Percentiles rank a stretch among this genome's conserved stretches.
These are phyloP conservation scores for Cyclospora cayetanensis DNA, from an alignment of 169 alveolate genomes.

Conservation along the genomic window DNA sequence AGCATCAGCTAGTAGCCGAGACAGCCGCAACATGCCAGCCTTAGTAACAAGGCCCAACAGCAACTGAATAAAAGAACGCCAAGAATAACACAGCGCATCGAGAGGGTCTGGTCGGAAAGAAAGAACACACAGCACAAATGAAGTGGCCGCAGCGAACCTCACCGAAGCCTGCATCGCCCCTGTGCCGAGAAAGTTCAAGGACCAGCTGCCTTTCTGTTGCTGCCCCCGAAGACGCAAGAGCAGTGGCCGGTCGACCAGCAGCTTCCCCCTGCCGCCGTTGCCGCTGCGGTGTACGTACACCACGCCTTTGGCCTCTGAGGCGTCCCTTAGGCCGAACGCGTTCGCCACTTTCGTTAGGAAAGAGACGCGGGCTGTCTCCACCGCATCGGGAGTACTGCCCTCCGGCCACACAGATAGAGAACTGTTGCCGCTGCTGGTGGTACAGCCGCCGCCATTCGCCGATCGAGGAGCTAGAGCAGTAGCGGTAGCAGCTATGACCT, in stretches of 20 bases:
- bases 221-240: conserved; percentile 63
- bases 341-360: conserved; percentile 47
- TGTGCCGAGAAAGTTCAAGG: conserved; percentile 68
- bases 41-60: not conserved
- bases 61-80: not conserved
- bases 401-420: not conserved
- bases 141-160: no score
- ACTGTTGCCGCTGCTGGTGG: not conserved
- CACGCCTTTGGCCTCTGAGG: conserved; percentile 25
- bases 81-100: no score
- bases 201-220: conserved; percentile 66
- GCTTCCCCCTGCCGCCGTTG: conserved; percentile 33
- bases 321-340: conserved; percentile 32
- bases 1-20: not conserved
- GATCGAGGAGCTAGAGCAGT: not conserved
- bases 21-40: not conserved
- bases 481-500: conserved; percentile 34
- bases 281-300: conserved; percentile 52
- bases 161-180: conserved; percentile 73
- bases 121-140: no score
- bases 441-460: not conserved
- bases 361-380: conserved; percentile 40
- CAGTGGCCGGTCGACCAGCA: conserved; percentile 67
- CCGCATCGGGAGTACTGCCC: not conserved
- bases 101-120: no score